phyloP scores from a whole-genome alignment of 805 yeast genomes.

The Wickerhamiella hasegawae region DNA sequence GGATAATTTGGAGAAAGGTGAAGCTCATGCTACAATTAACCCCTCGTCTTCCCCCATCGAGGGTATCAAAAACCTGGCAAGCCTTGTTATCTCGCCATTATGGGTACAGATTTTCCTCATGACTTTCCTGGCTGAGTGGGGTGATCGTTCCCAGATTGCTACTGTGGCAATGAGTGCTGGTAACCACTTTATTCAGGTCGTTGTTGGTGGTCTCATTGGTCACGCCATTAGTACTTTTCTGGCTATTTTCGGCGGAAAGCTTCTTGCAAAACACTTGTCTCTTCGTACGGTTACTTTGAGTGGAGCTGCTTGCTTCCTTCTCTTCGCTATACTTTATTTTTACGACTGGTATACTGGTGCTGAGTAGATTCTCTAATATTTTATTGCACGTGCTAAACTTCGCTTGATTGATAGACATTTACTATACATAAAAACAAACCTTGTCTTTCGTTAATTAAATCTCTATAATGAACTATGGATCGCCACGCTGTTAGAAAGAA shows the following conservation, averaged over 20 bases:
- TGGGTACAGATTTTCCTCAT: conserved; percentile 91
- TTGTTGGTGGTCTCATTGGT: conserved; percentile 78
- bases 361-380: too few species aligned
- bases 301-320: conserved; percentile 74
- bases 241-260: conserved; percentile 89
- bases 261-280: conserved; percentile 75
- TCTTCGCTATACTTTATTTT: conserved; percentile 69
- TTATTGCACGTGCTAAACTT: too few species aligned
- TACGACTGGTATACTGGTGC: conserved; percentile 26
- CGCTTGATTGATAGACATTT: too few species aligned
- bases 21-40: conserved; percentile 25
- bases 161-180: conserved; percentile 99
- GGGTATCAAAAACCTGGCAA: conserved; percentile 38
- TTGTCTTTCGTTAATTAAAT: not conserved
- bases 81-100: conserved; percentile 61
- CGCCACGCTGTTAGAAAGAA: not conserved
- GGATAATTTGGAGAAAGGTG: conserved; percentile 22
- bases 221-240: conserved; percentile 75
- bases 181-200: conserved; percentile 75
- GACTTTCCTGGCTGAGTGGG: conserved; percentile 98
- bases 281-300: conserved; percentile 85
- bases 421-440: not conserved
- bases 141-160: conserved; percentile 95
- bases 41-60: conserved; percentile 8
- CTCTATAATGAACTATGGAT: not conserved